phyloP scores from a whole-genome alignment of 495 filamentous ascomycete genomes.

The Aspergillus bertholletiae region DNA sequence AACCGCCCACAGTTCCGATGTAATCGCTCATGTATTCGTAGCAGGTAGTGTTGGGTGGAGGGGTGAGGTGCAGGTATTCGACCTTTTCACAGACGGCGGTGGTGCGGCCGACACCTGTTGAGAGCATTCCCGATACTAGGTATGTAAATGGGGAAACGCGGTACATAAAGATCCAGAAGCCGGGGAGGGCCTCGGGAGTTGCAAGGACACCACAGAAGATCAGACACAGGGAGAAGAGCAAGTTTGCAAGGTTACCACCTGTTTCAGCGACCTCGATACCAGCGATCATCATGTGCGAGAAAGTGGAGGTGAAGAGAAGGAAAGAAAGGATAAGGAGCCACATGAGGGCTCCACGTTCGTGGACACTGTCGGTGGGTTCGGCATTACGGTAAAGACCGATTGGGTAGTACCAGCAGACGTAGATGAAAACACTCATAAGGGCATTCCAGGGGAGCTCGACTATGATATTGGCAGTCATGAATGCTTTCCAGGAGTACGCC shows the following conservation, averaged over 20 bases:
- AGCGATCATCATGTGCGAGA: conserved; percentile 63
- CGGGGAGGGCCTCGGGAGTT: conserved; percentile 53
- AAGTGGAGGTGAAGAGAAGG: conserved; percentile 59
- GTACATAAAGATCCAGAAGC: conserved; percentile 87
- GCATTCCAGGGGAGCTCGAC: conserved; percentile 74
- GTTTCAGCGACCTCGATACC: conserved; percentile 60
- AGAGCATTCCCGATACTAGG: conserved; percentile 60
- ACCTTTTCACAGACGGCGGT: conserved; percentile 52
- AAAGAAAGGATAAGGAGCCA: conserved; percentile 54
- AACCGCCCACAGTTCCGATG: conserved; percentile 47
- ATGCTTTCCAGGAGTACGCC: conserved; percentile 72
- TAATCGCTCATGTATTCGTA: conserved; percentile 52
- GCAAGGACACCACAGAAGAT: conserved; percentile 69
- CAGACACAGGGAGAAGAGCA: conserved; percentile 59
- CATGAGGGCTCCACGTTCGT: conserved; percentile 55
- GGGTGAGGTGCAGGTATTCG: conserved; percentile 54
- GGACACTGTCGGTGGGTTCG: conserved; percentile 36
- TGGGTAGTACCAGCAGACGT: conserved; percentile 65
- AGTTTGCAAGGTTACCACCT: conserved; percentile 57
- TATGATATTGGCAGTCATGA: conserved; percentile 65
- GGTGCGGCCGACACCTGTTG: conserved; percentile 57
- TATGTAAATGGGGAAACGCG: conserved; percentile 73
- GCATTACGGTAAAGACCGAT: conserved; percentile 60
- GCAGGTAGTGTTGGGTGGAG: conserved; percentile 51
- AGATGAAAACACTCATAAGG: conserved; percentile 61